Conservation (phyloP, 306 rosid species). For the Vachellia collinsii region DNA sequence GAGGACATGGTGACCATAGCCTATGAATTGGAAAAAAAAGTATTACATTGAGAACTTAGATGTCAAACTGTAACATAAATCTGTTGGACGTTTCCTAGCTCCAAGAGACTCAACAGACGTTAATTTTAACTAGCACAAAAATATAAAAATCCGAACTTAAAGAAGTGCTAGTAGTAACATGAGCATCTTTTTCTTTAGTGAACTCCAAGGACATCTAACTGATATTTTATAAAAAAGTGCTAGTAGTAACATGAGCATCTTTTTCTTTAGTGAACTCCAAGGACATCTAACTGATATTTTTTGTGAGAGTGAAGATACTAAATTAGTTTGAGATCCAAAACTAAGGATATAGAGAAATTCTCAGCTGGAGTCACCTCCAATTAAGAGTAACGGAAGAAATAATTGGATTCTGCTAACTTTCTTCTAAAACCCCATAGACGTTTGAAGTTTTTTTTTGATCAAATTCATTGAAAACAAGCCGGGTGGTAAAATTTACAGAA, state of each 20-base stretch:
- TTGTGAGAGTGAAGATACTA: neutral
- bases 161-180: neutral
- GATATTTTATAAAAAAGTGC: no score
- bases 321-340: neutral
- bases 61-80: neutral
- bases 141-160: neutral
- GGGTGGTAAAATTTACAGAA: neutral
- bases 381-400: neutral
- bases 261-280: no score
- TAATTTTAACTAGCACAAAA: neutral
- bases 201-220: neutral
- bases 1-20: slow-evolving; percentile 77
- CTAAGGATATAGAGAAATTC: neutral
- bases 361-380: neutral
- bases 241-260: neutral
- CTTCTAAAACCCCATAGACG: neutral
- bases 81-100: neutral
- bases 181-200: neutral
- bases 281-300: neutral
- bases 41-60: slow-evolving; percentile 8
- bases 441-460: neutral
- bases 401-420: neutral
- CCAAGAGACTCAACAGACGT: neutral
- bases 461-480: neutral
- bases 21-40: slow-evolving; percentile 39